phyloP scores from a whole-genome alignment of 768 basidiomycete species.

The Naganishia friedmannii region DNA sequence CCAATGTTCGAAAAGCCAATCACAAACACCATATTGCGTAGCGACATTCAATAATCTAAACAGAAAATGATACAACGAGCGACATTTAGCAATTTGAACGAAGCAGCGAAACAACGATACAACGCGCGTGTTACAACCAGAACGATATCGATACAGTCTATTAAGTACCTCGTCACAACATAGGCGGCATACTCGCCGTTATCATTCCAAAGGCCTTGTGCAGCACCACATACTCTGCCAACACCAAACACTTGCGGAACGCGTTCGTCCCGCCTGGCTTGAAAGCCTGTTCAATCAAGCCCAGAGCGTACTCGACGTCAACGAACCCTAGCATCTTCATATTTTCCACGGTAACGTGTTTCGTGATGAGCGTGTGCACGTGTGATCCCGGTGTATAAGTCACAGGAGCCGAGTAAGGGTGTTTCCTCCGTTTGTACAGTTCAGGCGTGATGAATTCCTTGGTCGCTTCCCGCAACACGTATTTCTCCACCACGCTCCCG shows the following conservation, averaged over 20 bases:
- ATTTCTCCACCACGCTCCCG: constrained; percentile 39
- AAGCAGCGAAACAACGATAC: too few species aligned
- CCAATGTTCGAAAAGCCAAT: too few species aligned
- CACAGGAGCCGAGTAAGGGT: constrained; percentile 38
- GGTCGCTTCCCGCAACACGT: constrained; percentile 42
- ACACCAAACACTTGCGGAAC: constrained; percentile 34
- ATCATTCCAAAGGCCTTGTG: constrained; percentile 36
- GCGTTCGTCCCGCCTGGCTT: constrained; percentile 29
- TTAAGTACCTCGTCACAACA: neutral
- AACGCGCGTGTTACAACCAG: neutral
- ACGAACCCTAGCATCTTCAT: constrained; percentile 42
- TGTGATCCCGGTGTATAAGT: constrained; percentile 34
- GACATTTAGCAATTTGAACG: too few species aligned
- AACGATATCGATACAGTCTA: neutral
- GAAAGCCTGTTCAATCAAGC: constrained; percentile 34
- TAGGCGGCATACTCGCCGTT: neutral
- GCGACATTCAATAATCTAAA: too few species aligned
- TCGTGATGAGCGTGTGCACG: constrained; percentile 34
- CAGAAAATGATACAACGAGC: too few species aligned
- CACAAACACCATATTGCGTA: too few species aligned
- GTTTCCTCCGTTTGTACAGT: constrained; percentile 38
- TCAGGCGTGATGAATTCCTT: constrained; percentile 46
- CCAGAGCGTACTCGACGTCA: constrained; percentile 31
- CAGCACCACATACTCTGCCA: constrained; percentile 37
- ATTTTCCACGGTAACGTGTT: constrained; percentile 36